Base-by-base conservation (phyloP, 164 flowering plant species). In the Tetracentron sinense region DNA sequence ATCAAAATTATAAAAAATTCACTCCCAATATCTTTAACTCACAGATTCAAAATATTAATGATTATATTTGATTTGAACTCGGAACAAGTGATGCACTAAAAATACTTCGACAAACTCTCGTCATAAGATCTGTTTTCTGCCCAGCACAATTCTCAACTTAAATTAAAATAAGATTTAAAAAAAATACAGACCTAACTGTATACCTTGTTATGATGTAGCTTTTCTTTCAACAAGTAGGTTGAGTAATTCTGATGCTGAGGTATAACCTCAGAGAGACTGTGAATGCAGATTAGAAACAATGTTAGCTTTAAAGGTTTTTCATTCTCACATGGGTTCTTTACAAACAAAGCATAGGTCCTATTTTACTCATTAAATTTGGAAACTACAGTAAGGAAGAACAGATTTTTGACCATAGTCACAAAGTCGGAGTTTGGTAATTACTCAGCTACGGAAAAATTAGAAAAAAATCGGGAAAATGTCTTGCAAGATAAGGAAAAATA, bases 151-250 rank as follows among this genome's bases (percentile, higher is more conserved):
- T 31, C 23, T 22, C 42, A 61, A 60, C 19, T 51, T 51, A 51
- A 51, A 22, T 20, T 15, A 26, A 53, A 53, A 26, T 1, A 4
- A 60, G 11, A 29, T 15, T 20, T 16, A 12, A 2, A 56, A 35
- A 16, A 61, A 5, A 22, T 5, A 21, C 21, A 42, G 4, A 2
- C 21, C 30, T 20, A 7, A 50, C 3, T n/a, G 10, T 19, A 20
- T 54, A 75, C 78, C 78, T 75, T 75, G 49, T 54, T 28, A 62
- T 72, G 73, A 62, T 48, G 70, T 31, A 71, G 68, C 49, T 72
- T 75, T 42, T 71, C 75, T 17, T 61, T 31, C n/a, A 64, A 11
- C 35, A 73, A 46, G 61, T 68, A 62, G 10, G 54, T 64, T 23
- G 58, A 52, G 57, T 68, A 72, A 53, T 58, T 54, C 49, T 38